A percentile compares a stretch with the other conserved stretches of the same genome.
Evolutionary conservation across 2,329 filamentous ascomycete genomes (phyloP).

Genomic region (Penicillium italicum): DNA sequence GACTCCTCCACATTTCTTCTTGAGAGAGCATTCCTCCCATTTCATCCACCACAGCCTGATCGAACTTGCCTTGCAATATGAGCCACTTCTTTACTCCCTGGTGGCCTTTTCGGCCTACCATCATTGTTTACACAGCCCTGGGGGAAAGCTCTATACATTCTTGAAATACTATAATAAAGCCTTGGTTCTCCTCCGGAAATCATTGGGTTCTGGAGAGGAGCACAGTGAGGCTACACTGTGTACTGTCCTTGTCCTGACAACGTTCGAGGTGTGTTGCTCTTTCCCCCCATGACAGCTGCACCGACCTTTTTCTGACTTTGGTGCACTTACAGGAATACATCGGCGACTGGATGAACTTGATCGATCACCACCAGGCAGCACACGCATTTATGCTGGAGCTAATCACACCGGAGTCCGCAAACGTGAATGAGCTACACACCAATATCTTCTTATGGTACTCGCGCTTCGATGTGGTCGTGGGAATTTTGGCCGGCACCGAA

Average conservation of each 20-base stretch:
- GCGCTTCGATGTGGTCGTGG: conserved; percentile 80
- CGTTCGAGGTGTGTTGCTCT: conserved; percentile 69
- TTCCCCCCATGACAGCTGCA: not conserved
- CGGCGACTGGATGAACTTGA: conserved; percentile 90
- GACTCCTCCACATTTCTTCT: conserved; percentile 75
- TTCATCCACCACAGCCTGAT: conserved; percentile 73
- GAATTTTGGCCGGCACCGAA: conserved; percentile 75
- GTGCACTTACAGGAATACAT: conserved; percentile 70
- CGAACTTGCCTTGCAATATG: conserved; percentile 68
- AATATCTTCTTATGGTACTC: conserved; percentile 84
- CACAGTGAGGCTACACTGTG: conserved; percentile 72
- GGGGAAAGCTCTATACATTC: conserved; percentile 75
- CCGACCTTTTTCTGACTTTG: not conserved
- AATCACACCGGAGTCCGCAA: conserved; percentile 71
- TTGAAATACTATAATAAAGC: conserved; percentile 87
- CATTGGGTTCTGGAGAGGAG: conserved; percentile 66
- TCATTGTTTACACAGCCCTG: conserved; percentile 64
- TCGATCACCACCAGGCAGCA: conserved; percentile 88
- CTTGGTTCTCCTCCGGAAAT: conserved; percentile 69
- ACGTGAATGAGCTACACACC: conserved; percentile 66
- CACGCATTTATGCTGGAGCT: conserved; percentile 73
- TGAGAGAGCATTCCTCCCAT: conserved; percentile 65
- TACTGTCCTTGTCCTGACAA: conserved; percentile 86
- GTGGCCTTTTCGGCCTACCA: conserved; percentile 89
- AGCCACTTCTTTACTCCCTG: conserved; percentile 79